Evolutionary conservation across 2,329 filamentous ascomycete genomes (phyloP).

Genomic region (Gaeumannomyces tritici): DNA sequence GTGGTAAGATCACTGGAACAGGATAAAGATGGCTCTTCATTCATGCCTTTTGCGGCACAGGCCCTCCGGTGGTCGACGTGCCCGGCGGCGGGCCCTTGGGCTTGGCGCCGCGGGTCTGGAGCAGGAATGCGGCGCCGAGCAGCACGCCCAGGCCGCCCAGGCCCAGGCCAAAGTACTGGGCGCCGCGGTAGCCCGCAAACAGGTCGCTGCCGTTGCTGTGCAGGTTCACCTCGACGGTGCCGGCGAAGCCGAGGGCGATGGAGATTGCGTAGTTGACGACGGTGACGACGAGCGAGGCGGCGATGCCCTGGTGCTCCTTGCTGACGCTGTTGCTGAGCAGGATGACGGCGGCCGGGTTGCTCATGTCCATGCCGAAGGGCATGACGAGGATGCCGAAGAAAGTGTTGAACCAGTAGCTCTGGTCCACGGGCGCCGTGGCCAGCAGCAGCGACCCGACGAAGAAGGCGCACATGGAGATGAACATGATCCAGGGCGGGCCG

Average conservation of each 20-base stretch:
- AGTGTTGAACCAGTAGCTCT: constrained; percentile 55
- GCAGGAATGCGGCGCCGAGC: constrained; percentile 20
- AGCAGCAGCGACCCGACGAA: constrained; percentile 31
- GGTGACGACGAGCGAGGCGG: constrained; percentile 48
- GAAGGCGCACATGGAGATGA: constrained; percentile 32
- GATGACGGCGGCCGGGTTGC: constrained; percentile 51
- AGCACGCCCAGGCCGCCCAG: constrained; percentile 24
- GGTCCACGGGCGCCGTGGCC: constrained; percentile 37
- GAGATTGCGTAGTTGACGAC: constrained; percentile 62
- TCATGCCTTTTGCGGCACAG: background rate
- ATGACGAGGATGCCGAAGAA: constrained; percentile 51
- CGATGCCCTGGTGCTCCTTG: constrained; percentile 35
- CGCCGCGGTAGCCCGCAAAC: constrained; percentile 24
- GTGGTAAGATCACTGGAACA: background rate
- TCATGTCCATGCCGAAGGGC: constrained; percentile 58
- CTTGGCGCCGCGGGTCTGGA: constrained; percentile 6
- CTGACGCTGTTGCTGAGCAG: constrained; percentile 45
- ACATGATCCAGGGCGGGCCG: constrained; percentile 30
- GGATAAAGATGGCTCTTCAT: too few relatives aligned
- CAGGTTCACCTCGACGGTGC: constrained; percentile 45
- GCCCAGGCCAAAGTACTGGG: constrained; percentile 31
- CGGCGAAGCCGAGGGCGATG: constrained; percentile 55
- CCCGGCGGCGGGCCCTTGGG: background rate
- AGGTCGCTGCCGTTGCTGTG: constrained; percentile 14
- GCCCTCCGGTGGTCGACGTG: background rate